phyloP scores from a whole-genome alignment of 129 eudicot species.

The Helichrysum umbraculigerum region DNA sequence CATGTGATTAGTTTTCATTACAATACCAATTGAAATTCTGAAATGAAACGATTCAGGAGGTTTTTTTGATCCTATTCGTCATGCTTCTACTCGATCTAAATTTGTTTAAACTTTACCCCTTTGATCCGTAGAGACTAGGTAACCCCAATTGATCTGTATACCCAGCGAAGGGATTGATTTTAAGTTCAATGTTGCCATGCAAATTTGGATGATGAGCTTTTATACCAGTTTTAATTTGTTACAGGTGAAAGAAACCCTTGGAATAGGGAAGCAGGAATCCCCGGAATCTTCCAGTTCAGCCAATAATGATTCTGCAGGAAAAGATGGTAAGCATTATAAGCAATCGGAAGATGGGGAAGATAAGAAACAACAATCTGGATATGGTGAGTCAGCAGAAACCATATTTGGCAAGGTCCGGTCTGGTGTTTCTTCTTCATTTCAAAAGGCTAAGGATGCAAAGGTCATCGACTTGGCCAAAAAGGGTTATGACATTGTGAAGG shows the following conservation, averaged over 20 bases:
- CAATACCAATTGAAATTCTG: neutral
- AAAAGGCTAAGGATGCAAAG: slow-evolving; percentile 80
- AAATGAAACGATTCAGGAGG: neutral
- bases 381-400: slow-evolving; percentile 50
- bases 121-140: neutral
- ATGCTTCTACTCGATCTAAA: neutral
- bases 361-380: slow-evolving; percentile 55
- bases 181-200: neutral
- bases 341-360: slow-evolving; percentile 49
- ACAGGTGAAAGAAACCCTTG: slow-evolving; percentile 74
- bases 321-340: slow-evolving; percentile 36
- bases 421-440: slow-evolving; percentile 63
- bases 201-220: neutral
- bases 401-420: slow-evolving; percentile 68
- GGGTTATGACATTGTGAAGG: slow-evolving; percentile 81
- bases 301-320: slow-evolving; percentile 33
- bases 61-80: neutral
- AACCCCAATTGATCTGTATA: neutral
- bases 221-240: slow-evolving; percentile 8
- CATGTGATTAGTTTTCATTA: neutral
- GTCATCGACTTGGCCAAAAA: slow-evolving; percentile 72
- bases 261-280: slow-evolving; percentile 68
- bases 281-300: slow-evolving; percentile 42
- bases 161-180: neutral
- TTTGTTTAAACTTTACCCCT: neutral